These are phyloP conservation scores for Tubosaeta sp. DNA, from an alignment of 768 basidiomycete genomes.

Conservation along the genomic window DNA sequence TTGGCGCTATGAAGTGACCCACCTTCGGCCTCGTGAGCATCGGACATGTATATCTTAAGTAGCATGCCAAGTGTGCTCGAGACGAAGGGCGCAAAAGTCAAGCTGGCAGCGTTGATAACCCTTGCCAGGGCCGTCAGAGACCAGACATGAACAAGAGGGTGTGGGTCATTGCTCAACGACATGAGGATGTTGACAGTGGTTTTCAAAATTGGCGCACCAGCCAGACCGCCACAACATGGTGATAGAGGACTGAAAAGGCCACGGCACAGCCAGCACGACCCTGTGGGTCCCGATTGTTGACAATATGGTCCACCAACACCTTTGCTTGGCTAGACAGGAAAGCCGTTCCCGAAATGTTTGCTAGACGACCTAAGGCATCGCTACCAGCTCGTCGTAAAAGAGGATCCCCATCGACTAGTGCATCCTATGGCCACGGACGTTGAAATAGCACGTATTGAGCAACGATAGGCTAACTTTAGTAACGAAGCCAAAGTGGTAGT, in stretches of 20 bases:
- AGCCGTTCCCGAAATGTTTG: constrained; percentile 74
- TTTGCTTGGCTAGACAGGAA: constrained; percentile 88
- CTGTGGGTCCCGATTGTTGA: constrained; percentile 89
- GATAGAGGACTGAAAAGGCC: constrained; percentile 89
- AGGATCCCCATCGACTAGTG: constrained; percentile 75
- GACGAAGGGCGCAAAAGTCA: constrained; percentile 88
- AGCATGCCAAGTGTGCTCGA: constrained; percentile 86
- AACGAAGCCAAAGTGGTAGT: constrained; percentile 61
- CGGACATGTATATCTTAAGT: constrained; percentile 82
- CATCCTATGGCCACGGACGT: constrained; percentile 46
- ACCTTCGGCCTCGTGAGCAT: constrained; percentile 91
- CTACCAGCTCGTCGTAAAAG: constrained; percentile 75
- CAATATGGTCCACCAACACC: constrained; percentile 87
- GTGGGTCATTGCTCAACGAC: constrained; percentile 93
- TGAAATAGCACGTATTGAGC: constrained; percentile 7
- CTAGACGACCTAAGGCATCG: constrained; percentile 84
- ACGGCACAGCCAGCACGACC: constrained; percentile 91
- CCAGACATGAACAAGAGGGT: constrained; percentile 95
- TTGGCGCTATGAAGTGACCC: constrained; percentile 81
- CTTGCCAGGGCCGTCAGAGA: constrained; percentile 78
- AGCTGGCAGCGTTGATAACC: constrained; percentile 87
- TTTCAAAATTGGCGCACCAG: constrained; percentile 89
- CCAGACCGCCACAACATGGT: constrained; percentile 90
- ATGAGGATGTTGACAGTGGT: constrained; percentile 93
- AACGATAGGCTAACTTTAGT: constrained; percentile 59